Percentiles rank a stretch among this genome's conserved stretches.
These are phyloP conservation scores for Fusarium illudens DNA, from an alignment of 2,329 filamentous ascomycete species.

Conservation along the genomic window DNA sequence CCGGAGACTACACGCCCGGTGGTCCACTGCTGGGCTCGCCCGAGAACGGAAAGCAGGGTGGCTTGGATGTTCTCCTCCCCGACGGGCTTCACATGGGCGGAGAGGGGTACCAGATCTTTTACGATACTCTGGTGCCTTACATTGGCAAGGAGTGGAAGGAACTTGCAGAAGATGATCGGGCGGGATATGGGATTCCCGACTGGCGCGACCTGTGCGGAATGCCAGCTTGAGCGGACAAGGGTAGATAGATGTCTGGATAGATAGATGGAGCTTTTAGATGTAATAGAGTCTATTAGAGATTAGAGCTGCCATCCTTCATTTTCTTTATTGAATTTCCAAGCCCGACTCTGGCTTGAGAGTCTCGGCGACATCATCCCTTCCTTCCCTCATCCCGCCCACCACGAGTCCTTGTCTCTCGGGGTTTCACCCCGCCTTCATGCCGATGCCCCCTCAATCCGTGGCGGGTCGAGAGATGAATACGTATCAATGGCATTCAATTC, in stretches of 20 bases:
- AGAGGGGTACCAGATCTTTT: constrained; percentile 63
- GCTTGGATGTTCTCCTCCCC: constrained; percentile 60
- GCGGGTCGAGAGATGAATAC: background rate
- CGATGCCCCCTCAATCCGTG: constrained; percentile 8
- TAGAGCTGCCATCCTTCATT: background rate
- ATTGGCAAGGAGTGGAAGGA: constrained; percentile 56
- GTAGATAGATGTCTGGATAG: background rate
- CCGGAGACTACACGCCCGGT: constrained; percentile 62
- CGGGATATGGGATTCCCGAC: constrained; percentile 57
- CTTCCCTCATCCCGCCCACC: background rate
- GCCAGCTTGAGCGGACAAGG: background rate
- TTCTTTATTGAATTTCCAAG: background rate
- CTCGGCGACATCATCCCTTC: background rate
- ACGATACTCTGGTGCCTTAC: constrained; percentile 56
- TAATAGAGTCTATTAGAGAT: background rate
- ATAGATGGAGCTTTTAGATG: background rate
- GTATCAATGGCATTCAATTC: background rate
- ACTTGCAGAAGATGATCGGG: constrained; percentile 47
- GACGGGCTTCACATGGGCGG: constrained; percentile 67
- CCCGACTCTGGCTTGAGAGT: background rate
- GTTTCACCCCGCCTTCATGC: constrained; percentile 21
- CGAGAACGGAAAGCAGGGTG: constrained; percentile 59
- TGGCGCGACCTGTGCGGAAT: constrained; percentile 51
- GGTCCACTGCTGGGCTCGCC: constrained; percentile 60
- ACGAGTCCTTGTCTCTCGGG: background rate